These are phyloP conservation scores for Aspergillus oerlinghausenensis DNA, from an alignment of 2,329 filamentous ascomycete genomes.

Conservation along the genomic window DNA sequence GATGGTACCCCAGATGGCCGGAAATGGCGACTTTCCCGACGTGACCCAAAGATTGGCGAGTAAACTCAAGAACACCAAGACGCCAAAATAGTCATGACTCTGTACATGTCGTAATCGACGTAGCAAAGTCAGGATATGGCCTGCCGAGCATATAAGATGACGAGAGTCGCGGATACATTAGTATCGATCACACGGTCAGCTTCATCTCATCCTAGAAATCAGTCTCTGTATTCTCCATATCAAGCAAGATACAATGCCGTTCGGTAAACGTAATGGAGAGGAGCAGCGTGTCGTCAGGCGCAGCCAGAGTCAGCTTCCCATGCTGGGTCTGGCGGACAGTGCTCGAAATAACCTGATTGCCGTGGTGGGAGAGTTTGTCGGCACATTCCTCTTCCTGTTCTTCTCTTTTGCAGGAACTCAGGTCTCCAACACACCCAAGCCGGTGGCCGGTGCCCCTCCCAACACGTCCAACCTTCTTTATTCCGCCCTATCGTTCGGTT, in stretches of 20 bases:
- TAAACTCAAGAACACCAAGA: background rate
- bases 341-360: slow-evolving; percentile 45
- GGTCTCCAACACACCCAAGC: slow-evolving; percentile 39
- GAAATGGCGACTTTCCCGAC: background rate
- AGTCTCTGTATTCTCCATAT: background rate
- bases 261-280: background rate
- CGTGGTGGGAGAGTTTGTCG: slow-evolving; percentile 48
- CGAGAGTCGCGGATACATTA: background rate
- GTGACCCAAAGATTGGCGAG: background rate
- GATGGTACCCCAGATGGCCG: background rate
- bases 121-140: background rate
- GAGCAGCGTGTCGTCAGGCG: background rate
- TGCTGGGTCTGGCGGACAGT: slow-evolving; percentile 31
- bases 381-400: slow-evolving; percentile 49
- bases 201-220: background rate
- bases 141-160: background rate
- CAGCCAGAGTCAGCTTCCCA: slow-evolving; percentile 24
- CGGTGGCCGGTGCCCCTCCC: slow-evolving; percentile 27
- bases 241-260: background rate
- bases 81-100: background rate
- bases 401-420: slow-evolving; percentile 46
- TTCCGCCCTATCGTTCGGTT: slow-evolving; percentile 42
- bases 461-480: slow-evolving; percentile 39
- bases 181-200: background rate
- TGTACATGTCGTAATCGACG: background rate